Base-by-base conservation (phyloP, 2,329 filamentous ascomycete genomes). In the Biscogniauxia marginata region DNA sequence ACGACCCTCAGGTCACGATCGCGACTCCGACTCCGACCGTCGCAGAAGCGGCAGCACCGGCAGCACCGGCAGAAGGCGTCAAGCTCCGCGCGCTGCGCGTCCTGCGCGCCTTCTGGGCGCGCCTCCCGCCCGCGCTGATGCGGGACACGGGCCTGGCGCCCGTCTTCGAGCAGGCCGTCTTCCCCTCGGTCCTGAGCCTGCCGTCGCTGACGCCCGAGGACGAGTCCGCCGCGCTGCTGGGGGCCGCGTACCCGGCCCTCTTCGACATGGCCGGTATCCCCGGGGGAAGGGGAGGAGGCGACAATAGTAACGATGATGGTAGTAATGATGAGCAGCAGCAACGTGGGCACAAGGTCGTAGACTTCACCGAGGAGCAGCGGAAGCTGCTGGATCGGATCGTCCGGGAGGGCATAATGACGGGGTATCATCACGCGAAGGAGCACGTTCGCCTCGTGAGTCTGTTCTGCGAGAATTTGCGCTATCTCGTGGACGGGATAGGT, bases 201-300 rank as follows among this genome's bases (percentile, higher is more conserved):
- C 93, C 93, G 0, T 84, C 81, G 11, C 76, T 96, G 45, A 96
- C 91, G 0, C 85, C 89, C 0, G 88, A 90, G 65, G 69, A 79
- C 0, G 89, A 95, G 54, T 89, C 89, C 3, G 67, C 89, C 1
- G 66, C 68, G 1, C 74, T 97, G 3, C 79, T 96, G 1, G 67
- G 71, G 5, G 77, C 80, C 6, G 85, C 88, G 0, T 96, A 92
- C 62, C 77, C 81, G 7, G 85, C 86, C 1, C 77, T 96, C 3
- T 73, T 89, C 18, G 74, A 75, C 0, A 78, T 96, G 5, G 81
- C 65, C 59, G 75, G 57, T 73, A 77, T 73, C 13, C 4, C 16
- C 22, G 47, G 67, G 34, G 16, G 45, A 46, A 7, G n/a, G 20
- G 16, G 6, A 49, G 3, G 21, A 50, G n/a, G 2, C 11, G 7